These are phyloP conservation scores for Cubamyces lactineus DNA, from an alignment of 768 basidiomycete species.

Conservation along the genomic window DNA sequence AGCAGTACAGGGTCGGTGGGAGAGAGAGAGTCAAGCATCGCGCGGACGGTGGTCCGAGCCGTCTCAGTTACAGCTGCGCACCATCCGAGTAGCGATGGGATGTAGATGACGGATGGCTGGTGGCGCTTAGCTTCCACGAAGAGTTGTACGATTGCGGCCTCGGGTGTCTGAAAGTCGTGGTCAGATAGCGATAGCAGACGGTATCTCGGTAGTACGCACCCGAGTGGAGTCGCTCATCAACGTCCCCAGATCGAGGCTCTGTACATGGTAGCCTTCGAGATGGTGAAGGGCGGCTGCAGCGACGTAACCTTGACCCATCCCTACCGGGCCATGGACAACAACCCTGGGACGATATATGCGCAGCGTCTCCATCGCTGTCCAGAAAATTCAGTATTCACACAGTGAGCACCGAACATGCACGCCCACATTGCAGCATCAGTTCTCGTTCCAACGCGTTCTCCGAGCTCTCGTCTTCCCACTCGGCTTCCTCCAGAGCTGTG, in stretches of 20 bases:
- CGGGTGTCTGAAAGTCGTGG: constrained; percentile 61
- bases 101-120: constrained; percentile 94
- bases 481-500: constrained; percentile 91
- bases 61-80: constrained; percentile 83
- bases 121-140: constrained; percentile 97
- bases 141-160: constrained; percentile 92
- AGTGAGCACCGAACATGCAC: neutral
- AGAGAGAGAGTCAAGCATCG: constrained; percentile 88
- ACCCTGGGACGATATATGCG: constrained; percentile 90
- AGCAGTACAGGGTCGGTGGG: constrained; percentile 94
- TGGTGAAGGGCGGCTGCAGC: constrained; percentile 92
- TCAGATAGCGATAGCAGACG: constrained; percentile 3
- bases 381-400: constrained; percentile 18
- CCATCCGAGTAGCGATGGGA: constrained; percentile 89
- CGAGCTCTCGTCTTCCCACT: constrained; percentile 82
- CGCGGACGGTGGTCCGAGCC: constrained; percentile 79
- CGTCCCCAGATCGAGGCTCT: constrained; percentile 88
- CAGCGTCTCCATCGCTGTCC: constrained; percentile 84
- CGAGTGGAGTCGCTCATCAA: constrained; percentile 88
- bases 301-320: constrained; percentile 91
- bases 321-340: constrained; percentile 72
- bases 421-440: constrained; percentile 82
- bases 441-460: constrained; percentile 90
- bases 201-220: constrained; percentile 49
- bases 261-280: constrained; percentile 94